A percentile compares a stretch with the other conserved stretches of the same genome.
Evolutionary conservation across 441 rosid species (phyloP).

Genomic region (Hura crepitans): DNA sequence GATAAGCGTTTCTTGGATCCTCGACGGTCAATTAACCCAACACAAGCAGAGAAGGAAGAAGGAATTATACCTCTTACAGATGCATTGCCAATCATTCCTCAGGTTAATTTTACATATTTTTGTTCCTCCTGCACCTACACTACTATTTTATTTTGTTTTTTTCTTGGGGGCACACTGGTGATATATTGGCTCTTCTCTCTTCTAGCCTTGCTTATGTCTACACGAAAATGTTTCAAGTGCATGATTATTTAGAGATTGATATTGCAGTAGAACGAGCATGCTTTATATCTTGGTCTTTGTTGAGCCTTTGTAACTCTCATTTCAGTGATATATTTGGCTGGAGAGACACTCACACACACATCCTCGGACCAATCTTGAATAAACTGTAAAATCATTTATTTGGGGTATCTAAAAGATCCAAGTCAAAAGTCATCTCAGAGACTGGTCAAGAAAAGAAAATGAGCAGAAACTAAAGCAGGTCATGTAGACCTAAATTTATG

Average conservation of each 20-base stretch:
- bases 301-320: background rate
- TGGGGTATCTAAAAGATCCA: background rate
- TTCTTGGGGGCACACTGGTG: background rate
- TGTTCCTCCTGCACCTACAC: conserved; percentile 1
- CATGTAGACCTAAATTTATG: background rate
- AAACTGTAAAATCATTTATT: background rate
- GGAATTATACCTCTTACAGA: conserved; percentile 92
- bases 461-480: background rate
- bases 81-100: conserved; percentile 87
- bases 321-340: background rate
- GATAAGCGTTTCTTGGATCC: conserved; percentile 98
- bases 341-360: background rate
- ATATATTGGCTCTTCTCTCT: conserved; percentile 1
- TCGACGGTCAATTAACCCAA: conserved; percentile 80
- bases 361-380: background rate
- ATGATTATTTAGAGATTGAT: no score
- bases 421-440: background rate
- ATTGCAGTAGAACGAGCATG: background rate
- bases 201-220: background rate
- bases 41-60: conserved; percentile 96
- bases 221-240: no score
- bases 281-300: background rate
- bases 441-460: background rate
- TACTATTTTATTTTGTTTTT: background rate
- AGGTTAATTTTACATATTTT: conserved; percentile 43